Evolutionary conservation across 192 early-diverging fungal genomes (phyloP).

Genomic region (Coemansia sp.): DNA sequence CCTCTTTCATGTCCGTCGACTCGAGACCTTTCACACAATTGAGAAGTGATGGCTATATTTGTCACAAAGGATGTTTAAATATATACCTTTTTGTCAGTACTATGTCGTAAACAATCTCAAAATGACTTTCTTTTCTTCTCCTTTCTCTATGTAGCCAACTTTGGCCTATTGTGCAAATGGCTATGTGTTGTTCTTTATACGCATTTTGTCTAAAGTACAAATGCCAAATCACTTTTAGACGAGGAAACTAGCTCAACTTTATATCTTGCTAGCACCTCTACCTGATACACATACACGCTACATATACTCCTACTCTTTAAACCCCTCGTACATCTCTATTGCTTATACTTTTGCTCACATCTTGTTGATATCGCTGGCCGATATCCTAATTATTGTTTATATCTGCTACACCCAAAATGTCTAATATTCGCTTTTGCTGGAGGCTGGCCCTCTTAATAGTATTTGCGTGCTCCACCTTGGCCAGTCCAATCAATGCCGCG

Average conservation of each 20-base stretch:
- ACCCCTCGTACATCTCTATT: not conserved
- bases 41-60: not conserved
- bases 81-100: not conserved
- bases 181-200: not conserved
- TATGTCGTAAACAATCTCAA: not conserved
- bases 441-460: not conserved
- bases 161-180: conserved; percentile 3
- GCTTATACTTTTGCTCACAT: not conserved
- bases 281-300: not conserved
- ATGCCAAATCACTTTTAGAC: not conserved
- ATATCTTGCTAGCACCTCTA: not conserved
- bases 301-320: not conserved
- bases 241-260: not conserved
- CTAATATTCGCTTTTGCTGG: not conserved
- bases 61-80: not conserved
- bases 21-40: not conserved
- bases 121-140: not conserved
- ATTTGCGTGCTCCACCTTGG: not conserved
- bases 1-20: not conserved
- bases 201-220: not conserved
- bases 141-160: not conserved
- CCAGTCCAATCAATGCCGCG: not conserved
- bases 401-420: not conserved
- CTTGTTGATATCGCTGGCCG: not conserved
- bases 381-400: not conserved